Evolutionary conservation across 2,329 filamentous ascomycete genomes (phyloP).

Genomic region (Ophiostoma ulmi): DNA sequence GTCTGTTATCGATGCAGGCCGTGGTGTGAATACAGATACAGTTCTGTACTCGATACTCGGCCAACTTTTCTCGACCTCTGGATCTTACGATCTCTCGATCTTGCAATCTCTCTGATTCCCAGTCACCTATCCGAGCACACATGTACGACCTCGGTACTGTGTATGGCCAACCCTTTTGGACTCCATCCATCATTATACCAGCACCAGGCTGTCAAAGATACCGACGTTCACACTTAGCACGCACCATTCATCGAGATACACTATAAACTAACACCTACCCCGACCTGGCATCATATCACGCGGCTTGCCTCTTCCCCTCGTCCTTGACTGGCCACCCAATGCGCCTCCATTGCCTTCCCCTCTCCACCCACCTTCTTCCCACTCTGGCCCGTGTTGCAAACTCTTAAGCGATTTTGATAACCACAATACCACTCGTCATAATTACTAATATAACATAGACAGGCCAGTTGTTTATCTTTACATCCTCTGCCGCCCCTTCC

Average conservation of each 20-base stretch:
- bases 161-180: neutral
- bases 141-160: neutral
- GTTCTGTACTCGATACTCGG: neutral
- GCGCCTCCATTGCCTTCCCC: neutral
- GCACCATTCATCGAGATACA: neutral
- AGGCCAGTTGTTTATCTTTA: neutral
- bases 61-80: neutral
- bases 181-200: neutral
- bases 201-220: neutral
- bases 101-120: neutral
- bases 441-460: slow-evolving; percentile 6
- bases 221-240: neutral
- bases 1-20: neutral
- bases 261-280: neutral
- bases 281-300: neutral
- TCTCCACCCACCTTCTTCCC: neutral
- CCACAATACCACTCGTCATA: neutral
- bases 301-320: slow-evolving; percentile 9
- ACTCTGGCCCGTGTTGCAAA: neutral
- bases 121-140: neutral
- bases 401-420: neutral
- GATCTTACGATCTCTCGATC: neutral
- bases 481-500: neutral
- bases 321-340: slow-evolving; percentile 16
- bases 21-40: neutral